Percentiles rank a stretch among this genome's conserved stretches.
Evolutionary conservation across 345 rosid species (phyloP).

Genomic region (Citrus reticulata): DNA sequence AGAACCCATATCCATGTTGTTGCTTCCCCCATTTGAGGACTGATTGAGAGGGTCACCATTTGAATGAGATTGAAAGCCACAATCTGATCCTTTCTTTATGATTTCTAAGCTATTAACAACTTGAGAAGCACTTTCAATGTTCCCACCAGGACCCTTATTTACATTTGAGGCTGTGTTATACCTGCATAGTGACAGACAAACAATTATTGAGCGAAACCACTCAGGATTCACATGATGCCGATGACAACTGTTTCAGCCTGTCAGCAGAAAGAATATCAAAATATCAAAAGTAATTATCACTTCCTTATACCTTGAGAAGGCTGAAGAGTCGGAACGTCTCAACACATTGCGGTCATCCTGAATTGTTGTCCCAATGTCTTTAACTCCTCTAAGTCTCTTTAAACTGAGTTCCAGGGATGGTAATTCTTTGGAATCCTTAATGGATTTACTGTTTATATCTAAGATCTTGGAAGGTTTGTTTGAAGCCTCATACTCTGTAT

Average conservation of each 20-base stretch:
- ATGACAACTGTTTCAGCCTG: neutral
- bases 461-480: constrained; percentile 26
- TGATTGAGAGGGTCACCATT: constrained; percentile 37
- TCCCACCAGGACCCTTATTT: constrained; percentile 25
- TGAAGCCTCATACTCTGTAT: constrained; percentile 29
- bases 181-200: constrained; percentile 25
- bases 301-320: constrained; percentile 48
- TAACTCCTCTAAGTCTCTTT: constrained; percentile 37
- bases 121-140: constrained; percentile 26
- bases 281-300: neutral
- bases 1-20: constrained; percentile 47
- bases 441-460: constrained; percentile 26
- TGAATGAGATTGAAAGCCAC: constrained; percentile 27
- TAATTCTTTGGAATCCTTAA: constrained; percentile 27
- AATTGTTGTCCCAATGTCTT: constrained; percentile 18
- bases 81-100: constrained; percentile 21
- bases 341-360: constrained; percentile 50
- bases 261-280: neutral
- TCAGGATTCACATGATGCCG: constrained; percentile 5
- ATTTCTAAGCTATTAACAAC: constrained; percentile 20
- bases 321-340: constrained; percentile 49
- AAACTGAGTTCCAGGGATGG: constrained; percentile 25
- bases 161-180: constrained; percentile 38
- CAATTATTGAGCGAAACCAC: neutral
- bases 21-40: constrained; percentile 39